A percentile compares a stretch with the other conserved stretches of the same genome.
phyloP scores from a whole-genome alignment of 129 eudicot genomes.

The Pseudognaphalium luteoalbum region DNA sequence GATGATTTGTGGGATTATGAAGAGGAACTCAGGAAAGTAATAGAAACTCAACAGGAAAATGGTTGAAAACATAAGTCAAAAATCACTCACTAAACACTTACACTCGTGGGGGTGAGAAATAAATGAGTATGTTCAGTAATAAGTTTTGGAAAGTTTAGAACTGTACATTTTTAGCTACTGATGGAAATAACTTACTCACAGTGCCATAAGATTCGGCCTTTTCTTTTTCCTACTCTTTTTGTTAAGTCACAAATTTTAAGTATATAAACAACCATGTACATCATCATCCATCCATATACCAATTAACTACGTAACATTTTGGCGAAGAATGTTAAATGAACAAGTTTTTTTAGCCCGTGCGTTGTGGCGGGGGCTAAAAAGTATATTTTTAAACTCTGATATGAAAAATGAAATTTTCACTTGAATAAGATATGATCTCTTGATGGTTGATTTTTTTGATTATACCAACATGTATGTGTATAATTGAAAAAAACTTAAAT shows the following conservation, averaged over 20 bases:
- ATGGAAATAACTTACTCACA: constrained; percentile 38
- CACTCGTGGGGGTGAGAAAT: constrained; percentile 40
- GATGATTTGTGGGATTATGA: constrained; percentile 24
- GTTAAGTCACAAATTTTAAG: background rate
- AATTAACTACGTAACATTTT: no score
- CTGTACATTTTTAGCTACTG: constrained; percentile 41
- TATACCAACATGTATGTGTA: no score
- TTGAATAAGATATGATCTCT: no score
- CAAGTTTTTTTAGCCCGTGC: no score
- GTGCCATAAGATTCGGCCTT: constrained; percentile 36
- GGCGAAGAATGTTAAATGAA: no score
- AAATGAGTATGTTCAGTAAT: constrained; percentile 24
- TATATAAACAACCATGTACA: background rate
- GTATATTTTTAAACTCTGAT: no score
- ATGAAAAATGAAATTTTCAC: no score
- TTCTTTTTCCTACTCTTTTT: background rate
- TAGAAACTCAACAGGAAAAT: constrained; percentile 21
- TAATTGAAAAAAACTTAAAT: no score
- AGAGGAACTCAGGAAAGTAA: background rate
- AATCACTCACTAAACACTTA: background rate
- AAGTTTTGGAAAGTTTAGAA: constrained; percentile 36
- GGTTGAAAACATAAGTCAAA: constrained; percentile 16
- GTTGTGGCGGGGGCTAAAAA: no score
- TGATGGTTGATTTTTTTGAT: no score
- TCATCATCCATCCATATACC: no score